Evolutionary conservation across 148 eudicot genomes (phyloP), one percentile per base, ranked within the genome.

Genomic region (Nyssa sinensis): DNA sequence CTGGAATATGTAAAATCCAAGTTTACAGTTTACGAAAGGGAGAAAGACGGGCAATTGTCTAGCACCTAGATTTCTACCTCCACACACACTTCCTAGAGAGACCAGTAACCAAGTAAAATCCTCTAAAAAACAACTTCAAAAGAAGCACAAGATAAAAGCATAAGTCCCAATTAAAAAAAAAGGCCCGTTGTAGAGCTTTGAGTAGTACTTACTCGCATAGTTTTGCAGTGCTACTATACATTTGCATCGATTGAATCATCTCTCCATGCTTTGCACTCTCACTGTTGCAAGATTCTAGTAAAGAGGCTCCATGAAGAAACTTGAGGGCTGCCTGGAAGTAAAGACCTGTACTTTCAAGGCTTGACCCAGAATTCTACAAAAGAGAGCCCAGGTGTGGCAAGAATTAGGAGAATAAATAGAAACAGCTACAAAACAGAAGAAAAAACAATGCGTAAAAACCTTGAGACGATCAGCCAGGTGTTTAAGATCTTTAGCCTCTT

Each of bases 391-490:
- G 62, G 55, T 44, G 47, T 16, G 30, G 29, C 60, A 75, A 72
- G 53, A 65, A 31, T 75, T 19, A 62, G 33, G 71, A 64, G 13
- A 39, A 69, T 5, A 14, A 35, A 59, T 33, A 53, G 27, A 35
- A 55, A 47, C 4, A 55, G 19, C 59, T 55, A 4, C 59, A 17
- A 17, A 55, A n/a, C 24, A 21, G 3, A 49, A n/a, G 23, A 55
- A 2, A 55, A 55, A 55, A 17, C 35, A 55, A 67, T 19, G 62
- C 62, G 66, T 28, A 58, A 57, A 28, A 67, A 95, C 98, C 98
- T 95, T 95, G 31, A 80, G 74, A 47, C 98, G 98, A 77, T 95
- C 98, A 72, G 98, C 98, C 71, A 89, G 82, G 88, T 92, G 98
- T 82, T 95, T 95, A 61, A 95, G 91, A 83, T 78, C 84, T 78